Base-by-base conservation (phyloP, 768 basidiomycete genomes). In the Coprinellus aureogranulatus region DNA sequence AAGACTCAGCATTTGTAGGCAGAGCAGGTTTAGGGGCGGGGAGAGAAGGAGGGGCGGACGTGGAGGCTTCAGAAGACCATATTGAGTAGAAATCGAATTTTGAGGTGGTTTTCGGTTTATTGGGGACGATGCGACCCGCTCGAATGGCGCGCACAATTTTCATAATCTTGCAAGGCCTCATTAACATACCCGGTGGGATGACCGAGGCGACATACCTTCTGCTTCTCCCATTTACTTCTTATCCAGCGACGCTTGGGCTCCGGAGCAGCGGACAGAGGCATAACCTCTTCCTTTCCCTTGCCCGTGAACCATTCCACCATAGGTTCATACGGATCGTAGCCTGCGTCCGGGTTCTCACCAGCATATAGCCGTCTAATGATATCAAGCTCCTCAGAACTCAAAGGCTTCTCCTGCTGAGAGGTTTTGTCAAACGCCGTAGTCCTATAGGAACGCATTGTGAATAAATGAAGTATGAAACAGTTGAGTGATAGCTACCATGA, bases 131-230 rank as follows among this genome's bases (percentile, higher is more conserved):
- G 42, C 92, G 89, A 31, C 97, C 97, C 78, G 94, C 88, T 9
- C 97, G 87, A 66, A 99, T 98, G 4, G 96, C 96, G 47, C 95
- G 94, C 60, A 99, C 95, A 60, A 98, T 98, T 83, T 98, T 99
- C 93, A 99, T 95, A 63, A 99, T 86, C 95, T 97, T 51, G 47
- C n/a, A n/a, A 55, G 25, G 41, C 39, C 51, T 34, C 11, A 27
- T 30, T 47, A 31, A 39, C 61, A 23, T 26, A 40, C 20, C 30
- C 2, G 10, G 30, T 25, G 48, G 31, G 18, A 45, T 34, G 14
- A 49, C n/a, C 16, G n/a, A 30, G 22, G 41, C 3, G 40, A 57
- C 69, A 54, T 65, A 93, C 95, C 85, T 99, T 99, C 81, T 97
- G 88, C 74, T 97, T 98, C 75, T 98, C 97, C 97, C 97, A 99